Conservation (phyloP, 2,329 filamentous ascomycete genomes). For the Hysterium pulicare region DNA sequence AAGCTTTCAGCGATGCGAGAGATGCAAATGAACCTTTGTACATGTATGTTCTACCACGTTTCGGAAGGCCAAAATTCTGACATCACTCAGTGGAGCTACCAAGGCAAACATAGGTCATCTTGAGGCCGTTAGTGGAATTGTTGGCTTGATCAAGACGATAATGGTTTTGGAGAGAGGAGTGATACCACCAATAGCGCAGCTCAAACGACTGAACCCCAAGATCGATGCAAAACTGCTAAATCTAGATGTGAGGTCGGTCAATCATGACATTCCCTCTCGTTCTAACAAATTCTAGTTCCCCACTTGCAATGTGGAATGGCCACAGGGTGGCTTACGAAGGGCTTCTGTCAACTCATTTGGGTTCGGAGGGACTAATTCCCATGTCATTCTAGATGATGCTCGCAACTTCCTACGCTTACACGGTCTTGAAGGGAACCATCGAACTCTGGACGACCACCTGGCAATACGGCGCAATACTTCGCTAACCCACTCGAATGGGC, state of each 20-base stretch:
- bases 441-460: neutral
- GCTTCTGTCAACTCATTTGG: slow-evolving; percentile 9
- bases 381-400: slow-evolving; percentile 11
- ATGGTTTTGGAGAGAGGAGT: slow-evolving; percentile 9
- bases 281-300: neutral
- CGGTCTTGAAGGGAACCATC: neutral
- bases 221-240: slow-evolving; percentile 3
- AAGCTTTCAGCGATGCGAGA: slow-evolving; percentile 9
- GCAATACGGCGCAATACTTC: neutral
- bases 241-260: neutral
- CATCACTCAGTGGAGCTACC: slow-evolving; percentile 8
- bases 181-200: slow-evolving; percentile 10
- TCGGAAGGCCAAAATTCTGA: neutral
- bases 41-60: neutral
- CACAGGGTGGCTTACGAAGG: neutral
- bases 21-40: neutral
- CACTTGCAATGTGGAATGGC: neutral
- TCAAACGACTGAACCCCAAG: slow-evolving; percentile 8
- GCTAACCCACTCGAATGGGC: neutral
- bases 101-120: slow-evolving; percentile 17
- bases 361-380: slow-evolving; percentile 11
- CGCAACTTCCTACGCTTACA: slow-evolving; percentile 1
- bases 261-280: neutral
- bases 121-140: slow-evolving; percentile 11
- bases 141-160: slow-evolving; percentile 16